These are phyloP conservation scores for Camellia sinensis DNA, from an alignment of 148 eudicot species.

Conservation along the genomic window DNA sequence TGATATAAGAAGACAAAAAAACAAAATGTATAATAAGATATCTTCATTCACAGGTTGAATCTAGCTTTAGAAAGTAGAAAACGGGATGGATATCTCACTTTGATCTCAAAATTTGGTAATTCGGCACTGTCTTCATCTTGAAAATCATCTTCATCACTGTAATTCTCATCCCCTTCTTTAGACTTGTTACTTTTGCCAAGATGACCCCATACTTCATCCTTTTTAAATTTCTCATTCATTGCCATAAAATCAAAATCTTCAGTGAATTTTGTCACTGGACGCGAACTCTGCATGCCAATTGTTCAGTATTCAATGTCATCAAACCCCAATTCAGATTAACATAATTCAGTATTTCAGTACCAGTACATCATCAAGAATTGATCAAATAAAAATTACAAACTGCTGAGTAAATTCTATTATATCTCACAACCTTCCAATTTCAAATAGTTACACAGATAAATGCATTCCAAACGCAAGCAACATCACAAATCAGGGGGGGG, in stretches of 20 bases:
- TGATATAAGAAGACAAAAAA: background rate
- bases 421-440: background rate
- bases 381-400: background rate
- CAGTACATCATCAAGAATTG: background rate
- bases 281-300: constrained; percentile 43
- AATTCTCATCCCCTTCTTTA: constrained; percentile 42
- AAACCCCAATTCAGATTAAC: background rate
- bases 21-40: background rate
- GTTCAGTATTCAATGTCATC: background rate
- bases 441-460: background rate
- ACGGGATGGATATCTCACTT: constrained; percentile 32
- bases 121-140: constrained; percentile 54
- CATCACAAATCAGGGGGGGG: background rate
- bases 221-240: constrained; percentile 94
- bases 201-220: constrained; percentile 95
- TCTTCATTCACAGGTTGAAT: constrained; percentile 1
- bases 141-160: constrained; percentile 39
- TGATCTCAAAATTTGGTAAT: constrained; percentile 39
- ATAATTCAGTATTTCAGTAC: too few species aligned
- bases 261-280: constrained; percentile 55
- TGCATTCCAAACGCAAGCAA: background rate
- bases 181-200: constrained; percentile 67
- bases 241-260: constrained; percentile 92
- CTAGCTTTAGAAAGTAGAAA: background rate
- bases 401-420: background rate